Evolutionary conservation across 2,329 filamentous ascomycete species (phyloP), one percentile per base, ranked within the genome.

Genomic region (Mollisiaceae sp.): DNA sequence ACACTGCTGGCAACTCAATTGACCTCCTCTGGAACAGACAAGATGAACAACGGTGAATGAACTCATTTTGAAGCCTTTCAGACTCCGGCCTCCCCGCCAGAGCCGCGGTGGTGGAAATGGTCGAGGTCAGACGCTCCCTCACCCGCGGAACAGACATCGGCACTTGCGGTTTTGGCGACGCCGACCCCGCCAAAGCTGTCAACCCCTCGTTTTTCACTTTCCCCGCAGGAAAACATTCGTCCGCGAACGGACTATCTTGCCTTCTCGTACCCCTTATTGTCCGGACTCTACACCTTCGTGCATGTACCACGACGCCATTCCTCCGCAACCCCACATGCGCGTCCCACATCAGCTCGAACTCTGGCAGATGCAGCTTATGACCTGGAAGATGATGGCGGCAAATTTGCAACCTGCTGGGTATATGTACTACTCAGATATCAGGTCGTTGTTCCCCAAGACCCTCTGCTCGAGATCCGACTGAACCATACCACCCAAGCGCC

Each of bases 341-440:
- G 61, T 59, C 61, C 61, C 61, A 63, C 61, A 59, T 63, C 32
- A 54, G 35, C 55, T 41, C 43, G 35, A 62, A 61, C n/a, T n/a
- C n/a, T n/a, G n/a, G 22, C 24, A 32, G 8, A 15, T 54, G 50
- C 14, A 35, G 24, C 50, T 24, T 35, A 39, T 15, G 32, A 38
- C 55, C 6, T 50, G 32, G 50, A 39, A 38, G 8, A 57, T 39
- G 5, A 57, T 39, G 35, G 55, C 35, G 55, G 54, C 55, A 39
- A 22, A 57, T 38, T 9, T 57, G 36, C 55, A 8, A 41, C 32
- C 18, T 38, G 8, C 50, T 35, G 32, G 55, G 20, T 38, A 39
- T 57, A 39, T 57, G 5, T 57, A n/a, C 50, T 54, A 24, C 22
- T n/a, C 11, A 54, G 50, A 32, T 54, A 14, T 35, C 22, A 32